These are phyloP conservation scores for Microbotryum scabiosae DNA, from an alignment of 1,284 basidiomycete genomes.

Conservation along the genomic window DNA sequence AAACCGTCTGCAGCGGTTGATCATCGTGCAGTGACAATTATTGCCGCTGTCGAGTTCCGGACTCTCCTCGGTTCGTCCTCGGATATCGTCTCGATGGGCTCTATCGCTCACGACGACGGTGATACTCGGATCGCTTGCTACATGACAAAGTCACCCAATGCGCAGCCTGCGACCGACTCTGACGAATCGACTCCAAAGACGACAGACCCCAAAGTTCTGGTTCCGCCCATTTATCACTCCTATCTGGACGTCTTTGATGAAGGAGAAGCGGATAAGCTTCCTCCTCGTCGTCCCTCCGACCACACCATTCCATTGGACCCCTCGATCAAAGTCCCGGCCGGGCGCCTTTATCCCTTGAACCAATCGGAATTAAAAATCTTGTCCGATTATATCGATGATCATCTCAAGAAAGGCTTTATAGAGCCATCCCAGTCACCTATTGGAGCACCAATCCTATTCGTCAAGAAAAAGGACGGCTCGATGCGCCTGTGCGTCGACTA, in stretches of 20 bases:
- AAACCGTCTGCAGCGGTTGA: too few relatives aligned
- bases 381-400: constrained; percentile 6
- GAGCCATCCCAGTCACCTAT: constrained; percentile 9
- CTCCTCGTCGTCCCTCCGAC: constrained; percentile 20
- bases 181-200: too few relatives aligned
- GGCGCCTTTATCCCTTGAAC: constrained; percentile 16
- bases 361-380: constrained; percentile 8
- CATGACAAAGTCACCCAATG: too few relatives aligned
- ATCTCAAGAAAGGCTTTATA: constrained; percentile 13
- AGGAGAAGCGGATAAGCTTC: constrained; percentile 7
- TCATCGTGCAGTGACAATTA: too few relatives aligned
- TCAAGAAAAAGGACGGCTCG: constrained; percentile 46
- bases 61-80: too few relatives aligned
- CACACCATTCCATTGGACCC: constrained; percentile 17
- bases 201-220: not conserved
- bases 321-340: constrained; percentile 11
- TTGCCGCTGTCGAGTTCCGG: too few relatives aligned
- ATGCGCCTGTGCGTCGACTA: constrained; percentile 46
- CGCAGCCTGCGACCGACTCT: too few relatives aligned
- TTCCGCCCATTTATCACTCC: too few relatives aligned
- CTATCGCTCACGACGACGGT: too few relatives aligned
- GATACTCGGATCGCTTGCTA: too few relatives aligned
- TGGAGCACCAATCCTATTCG: constrained; percentile 46
- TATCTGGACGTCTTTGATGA: constrained; percentile 18
- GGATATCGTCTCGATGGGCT: too few relatives aligned